Evolutionary conservation across 2,329 filamentous ascomycete species (phyloP).

Genomic region (Alternaria triticina): DNA sequence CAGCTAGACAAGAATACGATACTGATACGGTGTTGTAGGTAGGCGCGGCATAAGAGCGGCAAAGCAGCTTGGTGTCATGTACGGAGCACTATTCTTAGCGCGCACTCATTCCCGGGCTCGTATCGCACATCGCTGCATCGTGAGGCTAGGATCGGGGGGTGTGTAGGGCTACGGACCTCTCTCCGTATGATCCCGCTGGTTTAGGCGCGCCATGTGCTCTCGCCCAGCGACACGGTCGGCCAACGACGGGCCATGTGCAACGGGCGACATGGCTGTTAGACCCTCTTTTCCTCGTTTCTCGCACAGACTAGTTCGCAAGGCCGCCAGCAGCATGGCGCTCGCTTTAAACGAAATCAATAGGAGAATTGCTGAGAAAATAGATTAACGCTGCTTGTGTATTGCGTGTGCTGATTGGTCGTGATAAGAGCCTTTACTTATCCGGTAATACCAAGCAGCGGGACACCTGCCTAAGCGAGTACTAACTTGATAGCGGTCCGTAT

Average conservation of each 20-base stretch:
- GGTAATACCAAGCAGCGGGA: slow-evolving; percentile 11
- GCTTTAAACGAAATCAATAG: neutral
- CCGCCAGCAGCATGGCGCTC: neutral
- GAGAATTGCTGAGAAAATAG: neutral
- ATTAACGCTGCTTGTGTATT: neutral
- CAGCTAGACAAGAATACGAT: neutral
- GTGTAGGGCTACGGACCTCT: neutral
- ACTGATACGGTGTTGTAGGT: neutral
- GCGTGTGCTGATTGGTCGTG: slow-evolving; percentile 2
- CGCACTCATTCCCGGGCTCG: neutral
- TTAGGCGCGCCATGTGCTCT: neutral
- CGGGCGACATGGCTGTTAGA: neutral
- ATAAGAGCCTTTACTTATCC: slow-evolving; percentile 12
- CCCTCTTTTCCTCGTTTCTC: neutral
- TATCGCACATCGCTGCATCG: neutral
- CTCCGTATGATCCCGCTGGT: neutral
- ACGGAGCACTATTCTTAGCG: neutral
- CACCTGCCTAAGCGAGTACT: slow-evolving; percentile 13
- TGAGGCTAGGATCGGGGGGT: neutral
- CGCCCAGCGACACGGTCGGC: neutral
- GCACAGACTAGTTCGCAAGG: neutral
- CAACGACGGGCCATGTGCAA: neutral
- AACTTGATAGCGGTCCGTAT: slow-evolving; percentile 8
- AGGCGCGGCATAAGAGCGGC: neutral
- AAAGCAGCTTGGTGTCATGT: neutral